Evolutionary conservation across 2,329 filamentous ascomycete species (phyloP), one percentile per base, ranked within the genome.

Genomic region (Stagonosporopsis rhizophila): DNA sequence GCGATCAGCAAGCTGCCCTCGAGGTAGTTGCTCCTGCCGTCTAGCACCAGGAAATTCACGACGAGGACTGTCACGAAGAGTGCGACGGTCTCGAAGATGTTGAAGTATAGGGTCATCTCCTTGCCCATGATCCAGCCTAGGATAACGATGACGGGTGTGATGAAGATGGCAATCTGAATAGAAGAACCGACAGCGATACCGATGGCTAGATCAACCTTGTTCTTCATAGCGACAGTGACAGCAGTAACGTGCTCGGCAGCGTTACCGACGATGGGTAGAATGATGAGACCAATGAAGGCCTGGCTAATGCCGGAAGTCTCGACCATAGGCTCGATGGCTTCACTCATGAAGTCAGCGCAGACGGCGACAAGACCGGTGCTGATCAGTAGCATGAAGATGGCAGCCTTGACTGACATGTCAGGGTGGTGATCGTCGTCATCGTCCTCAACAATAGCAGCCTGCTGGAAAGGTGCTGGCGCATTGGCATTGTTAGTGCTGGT

Each of bases 181-280:
- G 87, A 90, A 11, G 87, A 90, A 25, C 90, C 90, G 30, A 93
- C 88, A 12, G 89, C 90, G 11, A 93, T 89, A 70, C 89, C 90
- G 61, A 93, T 92, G 3, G 90, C 88, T 8, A 93, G 79, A 69
- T 93, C 90, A 88, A 92, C 92, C 77, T 93, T 93, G 77, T 92
- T 91, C 81, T 92, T 92, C 65, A 88, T 83, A 6, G 90, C 90
- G 1, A 93, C 90, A 0, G 87, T 90, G 50, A 93, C 89, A 6
- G 90, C 90, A 0, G 90, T 92, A 19, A 90, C 89, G 79, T 93
- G 90, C 77, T 93, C 90, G 14, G 89, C 90, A 2, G 90, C 90
- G 67, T 93, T 93, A 35, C 90, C 89, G n/a, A 92, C 90, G 65
- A 93, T 92, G 8, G 90, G 90, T 4, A 94, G 79, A 48, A 94